Evolutionary conservation across 306 rosid species (phyloP), one percentile per base, ranked within the genome.

Genomic region (Neltuma alba): DNA sequence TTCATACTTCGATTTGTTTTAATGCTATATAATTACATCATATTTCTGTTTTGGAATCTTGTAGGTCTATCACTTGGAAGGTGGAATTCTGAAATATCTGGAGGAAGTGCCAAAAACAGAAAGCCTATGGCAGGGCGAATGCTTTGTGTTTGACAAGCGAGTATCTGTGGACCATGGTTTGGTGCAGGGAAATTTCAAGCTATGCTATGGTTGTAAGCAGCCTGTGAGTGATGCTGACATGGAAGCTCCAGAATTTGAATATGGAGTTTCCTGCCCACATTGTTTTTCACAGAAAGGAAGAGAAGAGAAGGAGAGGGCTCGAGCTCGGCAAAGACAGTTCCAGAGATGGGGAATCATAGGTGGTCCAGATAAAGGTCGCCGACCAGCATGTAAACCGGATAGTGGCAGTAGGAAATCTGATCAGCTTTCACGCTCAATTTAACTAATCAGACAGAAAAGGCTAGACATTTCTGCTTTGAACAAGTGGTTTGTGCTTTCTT

Each of bases 111-210:
- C 97, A 2, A 78, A 86, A 87, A 72, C 83, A 73, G 91, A 91
- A 74, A 95, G 99, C 85, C 88, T 92, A 23, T 92, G 98, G 98
- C 96, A 92, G 68, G 99, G 99, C 13, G 99, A 95, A 79, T 92
- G 99, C 77, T 95, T 95, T 77, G 99, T 92, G 80, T 95, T 95
- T 13, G 99, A 92, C 87, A 95, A 92, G 86, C 89, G 98, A 73
- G 98, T 90, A 18, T 92, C 99, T 0, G 99, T 95, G 6, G 98
- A 91, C 76, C 99, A 92, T 75, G 96, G 97, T 28, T 87, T 92
- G 84, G 92, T 83, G 63, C 97, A 72, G 74, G 99, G 99, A 79
- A 89, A 86, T 76, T 89, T 90, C 90, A 92, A 95, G 87, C 91
- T 95, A n/a, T 92, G 99, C 84, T 92, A 92, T 57, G 97, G 99